Evolutionary conservation across 2,329 filamentous ascomycete species (phyloP).

Genomic region (Microsporum ferrugineum): DNA sequence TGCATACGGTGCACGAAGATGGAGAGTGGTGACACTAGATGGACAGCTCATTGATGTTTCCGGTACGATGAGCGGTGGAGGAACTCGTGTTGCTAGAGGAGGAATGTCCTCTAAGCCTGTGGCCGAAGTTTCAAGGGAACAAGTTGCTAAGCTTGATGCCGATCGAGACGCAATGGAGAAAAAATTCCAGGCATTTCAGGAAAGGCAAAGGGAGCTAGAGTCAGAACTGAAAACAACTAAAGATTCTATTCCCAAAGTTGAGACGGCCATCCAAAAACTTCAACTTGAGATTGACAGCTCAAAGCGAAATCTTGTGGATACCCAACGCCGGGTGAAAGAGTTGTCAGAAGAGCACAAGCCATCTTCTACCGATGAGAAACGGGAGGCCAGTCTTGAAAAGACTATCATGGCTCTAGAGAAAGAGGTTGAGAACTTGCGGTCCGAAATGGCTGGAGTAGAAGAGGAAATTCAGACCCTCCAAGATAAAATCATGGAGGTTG

Average conservation of each 20-base stretch:
- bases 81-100: slow-evolving; percentile 76
- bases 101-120: slow-evolving; percentile 94
- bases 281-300: slow-evolving; percentile 78
- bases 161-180: slow-evolving; percentile 78
- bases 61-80: slow-evolving; percentile 97
- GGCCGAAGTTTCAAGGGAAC: slow-evolving; percentile 76
- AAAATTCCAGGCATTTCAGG: slow-evolving; percentile 72
- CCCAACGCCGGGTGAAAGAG: slow-evolving; percentile 75
- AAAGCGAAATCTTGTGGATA: slow-evolving; percentile 70
- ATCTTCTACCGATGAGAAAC: slow-evolving; percentile 66
- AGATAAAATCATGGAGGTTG: slow-evolving; percentile 96
- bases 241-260: slow-evolving; percentile 68
- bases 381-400: slow-evolving; percentile 61
- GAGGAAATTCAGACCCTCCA: slow-evolving; percentile 86
- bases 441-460: slow-evolving; percentile 81
- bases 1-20: slow-evolving; percentile 83
- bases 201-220: slow-evolving; percentile 72
- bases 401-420: slow-evolving; percentile 63
- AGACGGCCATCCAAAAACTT: slow-evolving; percentile 87
- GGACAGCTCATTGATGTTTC: slow-evolving; percentile 96
- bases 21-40: slow-evolving; percentile 91
- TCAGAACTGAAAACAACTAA: slow-evolving; percentile 58
- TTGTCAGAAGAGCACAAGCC: slow-evolving; percentile 69
- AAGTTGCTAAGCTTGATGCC: slow-evolving; percentile 73
- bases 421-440: slow-evolving; percentile 67